Percentiles rank a stretch among this genome's conserved stretches.
Conservation (phyloP, 345 rosid genomes). For the Trapa bicornis region DNA sequence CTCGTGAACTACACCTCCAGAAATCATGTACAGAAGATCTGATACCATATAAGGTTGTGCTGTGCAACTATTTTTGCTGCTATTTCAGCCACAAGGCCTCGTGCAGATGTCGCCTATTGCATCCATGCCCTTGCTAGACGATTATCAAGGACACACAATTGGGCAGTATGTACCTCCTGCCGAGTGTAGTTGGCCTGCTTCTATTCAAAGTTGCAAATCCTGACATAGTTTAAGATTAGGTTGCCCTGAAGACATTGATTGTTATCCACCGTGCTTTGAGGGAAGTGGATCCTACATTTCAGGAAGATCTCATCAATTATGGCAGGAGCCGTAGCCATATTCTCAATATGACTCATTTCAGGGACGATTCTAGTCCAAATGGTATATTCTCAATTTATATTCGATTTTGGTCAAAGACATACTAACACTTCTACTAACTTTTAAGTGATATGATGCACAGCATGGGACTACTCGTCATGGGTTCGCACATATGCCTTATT, state of each 20-base stretch:
- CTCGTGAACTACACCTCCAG: neutral
- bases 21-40: neutral
- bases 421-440: neutral
- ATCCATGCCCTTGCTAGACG: slow-evolving; percentile 88
- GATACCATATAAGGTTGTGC: neutral
- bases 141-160: slow-evolving; percentile 78
- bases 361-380: slow-evolving; percentile 90
- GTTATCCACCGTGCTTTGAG: slow-evolving; percentile 94
- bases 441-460: slow-evolving; percentile 21
- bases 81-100: slow-evolving; percentile 92
- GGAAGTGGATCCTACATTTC: slow-evolving; percentile 96
- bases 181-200: neutral
- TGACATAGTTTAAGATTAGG: slow-evolving; percentile 29
- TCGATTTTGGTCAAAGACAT: neutral
- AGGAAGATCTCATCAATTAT: slow-evolving; percentile 87
- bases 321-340: slow-evolving; percentile 84
- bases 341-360: slow-evolving; percentile 96
- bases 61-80: slow-evolving; percentile 78
- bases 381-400: slow-evolving; percentile 29
- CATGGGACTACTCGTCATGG: slow-evolving; percentile 98
- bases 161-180: slow-evolving; percentile 65
- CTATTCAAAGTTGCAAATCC: neutral
- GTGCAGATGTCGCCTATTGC: slow-evolving; percentile 98
- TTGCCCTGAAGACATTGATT: slow-evolving; percentile 82
- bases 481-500: slow-evolving; percentile 79